Evolutionary conservation across 2,329 filamentous ascomycete species (phyloP), one percentile per base, ranked within the genome.

Genomic region (Xylaria sp.): DNA sequence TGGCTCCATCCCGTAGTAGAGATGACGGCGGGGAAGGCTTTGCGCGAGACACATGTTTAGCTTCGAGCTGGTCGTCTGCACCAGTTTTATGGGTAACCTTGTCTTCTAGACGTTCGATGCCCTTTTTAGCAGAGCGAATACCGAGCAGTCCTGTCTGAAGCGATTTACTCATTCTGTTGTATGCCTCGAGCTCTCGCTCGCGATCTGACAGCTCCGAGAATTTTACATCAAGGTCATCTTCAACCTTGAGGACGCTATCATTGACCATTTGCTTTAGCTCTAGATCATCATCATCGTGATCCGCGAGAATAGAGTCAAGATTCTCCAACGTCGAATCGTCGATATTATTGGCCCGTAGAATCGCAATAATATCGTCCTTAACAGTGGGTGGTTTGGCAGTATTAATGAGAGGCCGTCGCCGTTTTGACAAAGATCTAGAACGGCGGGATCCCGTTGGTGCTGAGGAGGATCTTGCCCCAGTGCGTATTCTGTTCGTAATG

Each of bases 251-350:
- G 4, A 72, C 70, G 18, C 67, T 74, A 41, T 76, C 73, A 34
- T 75, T 73, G 13, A 78, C 73, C 57, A 78, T 74, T 56, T 75
- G 63, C 64, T 78, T 70, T 3, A 75, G 72, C 56, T 78, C 75
- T 28, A 75, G 70, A 28, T 76, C 73, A 44, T 78, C 72, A 50
- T 76, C 70, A 66, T 80, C 81, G 60, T 79, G 79, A n/a, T 80
- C 80, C 37, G 78, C 76, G 31, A 88, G 74, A 48, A 89, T 79
- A 34, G 86, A 84, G 66, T 86, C 86, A 37, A 89, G 80, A 69
- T 89, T 86, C 57, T 89, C 87, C n/a, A 89, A 77, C 0, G 87
- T 89, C 0, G 86, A 88, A 73, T 89, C 88, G 20, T 89, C 87
- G 31, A 89, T 84, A 63, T 88, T 82, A 73, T 88, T 84, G 54